Base-by-base conservation (phyloP, 805 yeast species). In the Jamesozyma hellenica region DNA sequence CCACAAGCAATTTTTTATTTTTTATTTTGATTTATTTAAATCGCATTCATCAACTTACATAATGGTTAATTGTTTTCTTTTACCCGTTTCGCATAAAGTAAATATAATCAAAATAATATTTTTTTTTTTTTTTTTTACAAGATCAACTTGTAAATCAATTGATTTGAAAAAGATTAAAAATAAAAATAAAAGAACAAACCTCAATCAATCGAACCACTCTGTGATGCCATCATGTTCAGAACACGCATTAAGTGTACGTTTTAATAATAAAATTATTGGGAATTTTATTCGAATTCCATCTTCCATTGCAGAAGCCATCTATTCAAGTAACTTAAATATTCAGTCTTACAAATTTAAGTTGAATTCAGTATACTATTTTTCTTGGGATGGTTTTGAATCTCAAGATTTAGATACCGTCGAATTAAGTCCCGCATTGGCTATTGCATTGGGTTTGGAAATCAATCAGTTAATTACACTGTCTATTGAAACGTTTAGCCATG, bases 211-310 rank as follows among this genome's bases (percentile, higher is more conserved):
- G n/a, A n/a, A n/a, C n/a, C n/a, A n/a, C 5, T 28, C 6, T 5
- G 12, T 28, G 11, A 28, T 13, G 15, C 5, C n/a, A 28, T 28
- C 12, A 28, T 28, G 4, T 28, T 28, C n/a, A 28, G 8, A 21
- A 6, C 23, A 21, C 8, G 8, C 8, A 8, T 21, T 21, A 6
- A 21, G 8, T 6, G 5, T 29, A 29, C 16, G 17, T 15, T 35
- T 25, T 15, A 43, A 41, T 19, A 50, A 49, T 41, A 51, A 46
- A 3, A 48, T 58, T 8, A 42, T 41, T 10, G 58, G 60, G 4
- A 60, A 60, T 42, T 55, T 53, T 31, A 45, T 58, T 3, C 41
- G 62, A 26, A 32, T 60, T 19, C 61, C 64, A 2, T 32, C 43
- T 11, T 25, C 30, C 5, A 9, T 41, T 11, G 40, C 42, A 3